phyloP scores from a whole-genome alignment of 257 asterid species.

The Nemophila menziesii region DNA sequence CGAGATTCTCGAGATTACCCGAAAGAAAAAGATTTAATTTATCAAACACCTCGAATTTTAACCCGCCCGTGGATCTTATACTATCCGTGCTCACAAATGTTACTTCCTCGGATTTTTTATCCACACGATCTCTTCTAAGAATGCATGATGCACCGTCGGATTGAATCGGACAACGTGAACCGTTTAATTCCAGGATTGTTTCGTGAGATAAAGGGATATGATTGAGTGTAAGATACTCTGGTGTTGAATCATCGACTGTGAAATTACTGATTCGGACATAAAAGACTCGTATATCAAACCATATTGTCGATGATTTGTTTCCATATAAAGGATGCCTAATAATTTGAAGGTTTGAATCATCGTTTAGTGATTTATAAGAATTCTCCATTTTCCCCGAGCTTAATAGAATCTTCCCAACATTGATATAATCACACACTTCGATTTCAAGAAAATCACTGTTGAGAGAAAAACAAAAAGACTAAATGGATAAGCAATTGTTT shows the following conservation, averaged over 20 bases:
- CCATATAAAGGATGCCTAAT: constrained; percentile 43
- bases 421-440: constrained; percentile 15
- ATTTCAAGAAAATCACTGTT: not conserved
- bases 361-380: constrained; percentile 29
- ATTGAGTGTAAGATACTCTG: constrained; percentile 52
- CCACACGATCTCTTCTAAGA: constrained; percentile 65
- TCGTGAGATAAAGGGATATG: constrained; percentile 56
- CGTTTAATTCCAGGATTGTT: constrained; percentile 74
- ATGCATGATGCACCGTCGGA: constrained; percentile 56
- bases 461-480: not conserved
- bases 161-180: constrained; percentile 40
- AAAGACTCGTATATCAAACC: constrained; percentile 55
- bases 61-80: constrained; percentile 54
- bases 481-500: not conserved
- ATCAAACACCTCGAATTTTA: constrained; percentile 62
- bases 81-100: constrained; percentile 79
- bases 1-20: constrained; percentile 63
- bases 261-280: constrained; percentile 72
- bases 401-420: constrained; percentile 22
- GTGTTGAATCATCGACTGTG: constrained; percentile 54
- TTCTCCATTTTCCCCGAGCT: constrained; percentile 37
- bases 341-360: constrained; percentile 47
- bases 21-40: constrained; percentile 48
- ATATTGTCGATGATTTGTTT: constrained; percentile 24
- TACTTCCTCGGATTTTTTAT: constrained; percentile 78